These are phyloP conservation scores for Trichoderma semiorbis DNA, from an alignment of 2,329 filamentous ascomycete genomes.

Conservation along the genomic window DNA sequence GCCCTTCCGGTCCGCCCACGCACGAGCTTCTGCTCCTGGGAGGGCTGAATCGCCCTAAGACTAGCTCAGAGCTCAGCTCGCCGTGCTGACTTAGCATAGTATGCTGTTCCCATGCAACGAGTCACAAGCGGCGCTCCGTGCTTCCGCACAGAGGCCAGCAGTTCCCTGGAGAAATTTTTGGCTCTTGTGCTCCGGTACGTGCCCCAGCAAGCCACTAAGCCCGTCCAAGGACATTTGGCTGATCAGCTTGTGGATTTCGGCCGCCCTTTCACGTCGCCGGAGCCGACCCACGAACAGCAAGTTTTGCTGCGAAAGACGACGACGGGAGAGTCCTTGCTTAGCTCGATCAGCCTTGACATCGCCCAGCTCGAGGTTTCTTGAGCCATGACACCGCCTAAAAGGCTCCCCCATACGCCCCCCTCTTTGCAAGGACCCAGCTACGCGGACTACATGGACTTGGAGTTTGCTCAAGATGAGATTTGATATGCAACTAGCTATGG, in stretches of 20 bases:
- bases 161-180: background rate
- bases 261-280: background rate
- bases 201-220: background rate
- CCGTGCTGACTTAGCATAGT: background rate
- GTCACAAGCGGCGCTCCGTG: background rate
- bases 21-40: background rate
- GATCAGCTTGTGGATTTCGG: slow-evolving; percentile 4
- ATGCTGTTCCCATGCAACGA: background rate
- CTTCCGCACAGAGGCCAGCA: background rate
- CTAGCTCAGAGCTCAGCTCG: slow-evolving; percentile 11
- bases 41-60: slow-evolving; percentile 12
- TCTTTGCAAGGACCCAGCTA: background rate
- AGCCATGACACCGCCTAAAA: background rate
- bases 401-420: background rate
- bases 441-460: background rate
- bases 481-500: background rate
- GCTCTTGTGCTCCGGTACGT: background rate
- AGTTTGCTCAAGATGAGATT: background rate
- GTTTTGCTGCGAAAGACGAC: background rate
- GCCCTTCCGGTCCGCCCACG: slow-evolving; percentile 10
- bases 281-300: background rate
- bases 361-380: background rate
- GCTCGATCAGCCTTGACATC: background rate
- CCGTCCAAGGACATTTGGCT: background rate
- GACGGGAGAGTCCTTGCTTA: background rate